Evolutionary conservation across 345 rosid species (phyloP).

Genomic region (Salix suchowensis): DNA sequence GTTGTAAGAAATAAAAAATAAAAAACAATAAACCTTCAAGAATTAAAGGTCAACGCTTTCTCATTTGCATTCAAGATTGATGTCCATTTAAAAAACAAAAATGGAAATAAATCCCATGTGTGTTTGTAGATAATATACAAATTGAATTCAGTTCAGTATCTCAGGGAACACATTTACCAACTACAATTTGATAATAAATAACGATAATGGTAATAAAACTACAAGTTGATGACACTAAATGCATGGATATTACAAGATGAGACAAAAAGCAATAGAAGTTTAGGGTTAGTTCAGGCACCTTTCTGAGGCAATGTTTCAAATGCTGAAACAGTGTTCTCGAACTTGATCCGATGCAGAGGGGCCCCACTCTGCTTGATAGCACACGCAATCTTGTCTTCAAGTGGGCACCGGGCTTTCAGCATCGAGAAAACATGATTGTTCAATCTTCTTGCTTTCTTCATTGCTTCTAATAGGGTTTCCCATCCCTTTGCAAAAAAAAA

Average conservation of each 20-base stretch:
- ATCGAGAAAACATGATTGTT: conserved; percentile 97
- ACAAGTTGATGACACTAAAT: neutral
- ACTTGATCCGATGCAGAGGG: conserved; percentile 79
- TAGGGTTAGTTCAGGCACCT: conserved; percentile 40
- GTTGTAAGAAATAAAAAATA: too few species aligned
- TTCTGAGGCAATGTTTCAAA: conserved; percentile 92
- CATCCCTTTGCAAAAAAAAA: conserved; percentile 54
- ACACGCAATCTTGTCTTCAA: conserved; percentile 91
- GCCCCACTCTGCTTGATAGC: conserved; percentile 97
- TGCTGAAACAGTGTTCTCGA: conserved; percentile 96
- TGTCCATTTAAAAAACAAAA: neutral
- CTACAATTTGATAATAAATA: neutral
- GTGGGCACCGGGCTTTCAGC: conserved; percentile 97
- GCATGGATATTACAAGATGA: neutral
- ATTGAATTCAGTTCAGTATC: neutral
- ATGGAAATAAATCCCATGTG: neutral
- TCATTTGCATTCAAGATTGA: neutral
- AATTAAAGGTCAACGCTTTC: neutral
- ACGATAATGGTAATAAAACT: neutral
- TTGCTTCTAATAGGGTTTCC: conserved; percentile 84
- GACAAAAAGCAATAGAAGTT: conserved; percentile 2
- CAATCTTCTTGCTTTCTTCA: conserved; percentile 94
- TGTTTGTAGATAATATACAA: neutral
- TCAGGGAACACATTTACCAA: neutral
- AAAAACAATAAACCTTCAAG: neutral